A percentile compares a stretch with the other conserved stretches of the same genome.
Conservation (phyloP, 2,329 filamentous ascomycete genomes). For the Cercospora zeae-maydis region DNA sequence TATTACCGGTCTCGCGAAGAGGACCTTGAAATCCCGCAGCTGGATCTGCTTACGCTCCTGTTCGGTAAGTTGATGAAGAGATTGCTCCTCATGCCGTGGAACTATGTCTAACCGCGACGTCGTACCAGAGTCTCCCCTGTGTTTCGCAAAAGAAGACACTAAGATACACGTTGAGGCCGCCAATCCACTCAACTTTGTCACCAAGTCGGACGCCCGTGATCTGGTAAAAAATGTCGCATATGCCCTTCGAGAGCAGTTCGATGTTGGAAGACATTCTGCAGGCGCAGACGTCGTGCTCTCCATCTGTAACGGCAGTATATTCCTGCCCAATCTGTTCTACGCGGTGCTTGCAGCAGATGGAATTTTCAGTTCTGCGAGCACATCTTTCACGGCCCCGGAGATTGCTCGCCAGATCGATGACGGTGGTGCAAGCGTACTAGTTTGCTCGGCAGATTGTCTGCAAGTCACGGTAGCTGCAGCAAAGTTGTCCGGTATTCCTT, state of each 20-base stretch:
- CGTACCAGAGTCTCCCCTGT: conserved; percentile 18
- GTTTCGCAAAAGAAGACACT: conserved; percentile 46
- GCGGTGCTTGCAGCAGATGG: conserved; percentile 56
- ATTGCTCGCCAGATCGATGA: conserved; percentile 47
- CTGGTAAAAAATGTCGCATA: conserved; percentile 54
- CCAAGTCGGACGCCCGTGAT: conserved; percentile 48
- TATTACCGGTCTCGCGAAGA: conserved; percentile 3
- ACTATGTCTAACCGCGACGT: not conserved
- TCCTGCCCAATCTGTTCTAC: conserved; percentile 53
- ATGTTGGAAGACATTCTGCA: conserved; percentile 48
- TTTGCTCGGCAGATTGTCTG: conserved; percentile 49
- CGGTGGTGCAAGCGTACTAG: conserved; percentile 41
- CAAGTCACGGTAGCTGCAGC: conserved; percentile 49
- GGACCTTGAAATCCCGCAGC: conserved; percentile 28
- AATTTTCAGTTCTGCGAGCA: conserved; percentile 54
- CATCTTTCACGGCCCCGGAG: conserved; percentile 49
- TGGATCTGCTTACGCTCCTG: conserved; percentile 40
- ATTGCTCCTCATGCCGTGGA: not conserved
- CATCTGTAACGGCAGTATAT: conserved; percentile 54
- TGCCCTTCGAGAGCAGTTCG: conserved; percentile 52
- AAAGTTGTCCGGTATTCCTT: conserved; percentile 45
- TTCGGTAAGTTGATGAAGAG: conserved; percentile 33
- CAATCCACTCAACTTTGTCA: conserved; percentile 51
- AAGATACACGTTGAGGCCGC: conserved; percentile 56
- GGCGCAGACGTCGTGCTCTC: conserved; percentile 53